phyloP scores from a whole-genome alignment of 2,329 filamentous ascomycete genomes.

The Byssochlamys sp. region DNA sequence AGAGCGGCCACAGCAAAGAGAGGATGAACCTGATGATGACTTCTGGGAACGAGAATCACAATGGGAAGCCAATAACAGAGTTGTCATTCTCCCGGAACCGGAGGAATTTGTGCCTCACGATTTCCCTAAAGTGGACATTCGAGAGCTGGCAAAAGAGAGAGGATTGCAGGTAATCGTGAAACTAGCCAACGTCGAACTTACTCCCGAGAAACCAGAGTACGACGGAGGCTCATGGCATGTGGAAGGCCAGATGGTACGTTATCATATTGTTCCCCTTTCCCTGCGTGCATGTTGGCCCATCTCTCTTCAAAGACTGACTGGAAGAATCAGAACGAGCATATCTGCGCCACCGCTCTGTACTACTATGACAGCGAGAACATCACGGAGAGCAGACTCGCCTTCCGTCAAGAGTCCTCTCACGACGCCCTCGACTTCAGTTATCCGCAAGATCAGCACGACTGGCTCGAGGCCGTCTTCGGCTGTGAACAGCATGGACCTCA shows the following conservation, averaged over 20 bases:
- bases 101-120: slow-evolving; percentile 7
- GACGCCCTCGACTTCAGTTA: neutral
- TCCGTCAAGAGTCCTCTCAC: slow-evolving; percentile 33
- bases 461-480: slow-evolving; percentile 6
- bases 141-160: slow-evolving; percentile 9
- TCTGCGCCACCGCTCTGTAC: slow-evolving; percentile 55
- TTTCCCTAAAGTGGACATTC: neutral
- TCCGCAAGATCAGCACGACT: slow-evolving; percentile 5
- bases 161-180: slow-evolving; percentile 56
- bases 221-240: slow-evolving; percentile 29
- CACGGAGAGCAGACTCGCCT: slow-evolving; percentile 43
- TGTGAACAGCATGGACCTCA: neutral
- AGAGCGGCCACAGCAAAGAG: neutral
- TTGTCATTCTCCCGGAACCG: slow-evolving; percentile 5
- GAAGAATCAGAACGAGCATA: slow-evolving; percentile 47
- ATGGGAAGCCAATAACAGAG: neutral
- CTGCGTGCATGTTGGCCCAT: no score
- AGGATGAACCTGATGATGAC: neutral
- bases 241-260: slow-evolving; percentile 35
- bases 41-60: neutral
- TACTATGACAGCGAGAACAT: slow-evolving; percentile 57
- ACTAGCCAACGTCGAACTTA: slow-evolving; percentile 51
- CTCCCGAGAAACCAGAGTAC: slow-evolving; percentile 46
- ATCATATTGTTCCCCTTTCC: no score
- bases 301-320: neutral